These are phyloP conservation scores for Globisporangium nagaii DNA, from an alignment of 352 stramenopile species.

Conservation along the genomic window DNA sequence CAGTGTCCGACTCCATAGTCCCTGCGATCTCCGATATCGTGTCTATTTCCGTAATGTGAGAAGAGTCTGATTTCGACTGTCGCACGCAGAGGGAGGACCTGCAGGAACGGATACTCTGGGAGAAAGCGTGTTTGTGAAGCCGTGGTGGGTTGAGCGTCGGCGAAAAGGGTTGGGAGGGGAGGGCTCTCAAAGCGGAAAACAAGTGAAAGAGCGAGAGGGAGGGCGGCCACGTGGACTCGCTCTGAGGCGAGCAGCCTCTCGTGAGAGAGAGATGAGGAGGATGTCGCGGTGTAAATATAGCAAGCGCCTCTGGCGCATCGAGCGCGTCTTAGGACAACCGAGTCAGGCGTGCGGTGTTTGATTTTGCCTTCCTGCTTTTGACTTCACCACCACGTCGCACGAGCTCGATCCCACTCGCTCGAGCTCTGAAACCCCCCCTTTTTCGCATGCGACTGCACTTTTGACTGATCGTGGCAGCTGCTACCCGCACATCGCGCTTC, in stretches of 20 bases:
- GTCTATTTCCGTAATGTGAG: not conserved
- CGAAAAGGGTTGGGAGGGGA: constrained; percentile 4
- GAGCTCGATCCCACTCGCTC: no score
- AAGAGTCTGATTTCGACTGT: not conserved
- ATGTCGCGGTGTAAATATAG: no score
- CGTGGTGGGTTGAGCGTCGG: constrained; percentile 5
- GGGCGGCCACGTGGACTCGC: not conserved
- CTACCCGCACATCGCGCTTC: no score
- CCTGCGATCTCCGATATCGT: not conserved
- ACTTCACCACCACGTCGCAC: no score
- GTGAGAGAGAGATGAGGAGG: no score
- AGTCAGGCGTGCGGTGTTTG: no score
- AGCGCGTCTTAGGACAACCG: no score
- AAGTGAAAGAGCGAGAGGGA: not conserved
- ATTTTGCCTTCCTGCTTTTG: no score
- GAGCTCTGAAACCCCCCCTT: no score
- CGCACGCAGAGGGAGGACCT: not conserved
- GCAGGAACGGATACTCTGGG: not conserved
- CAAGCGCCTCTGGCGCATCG: no score
- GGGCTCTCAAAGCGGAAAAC: constrained; percentile 8
- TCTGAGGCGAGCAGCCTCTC: constrained; percentile 1
- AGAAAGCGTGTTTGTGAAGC: not conserved
- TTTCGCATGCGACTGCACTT: no score
- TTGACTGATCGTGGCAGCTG: no score
- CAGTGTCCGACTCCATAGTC: not conserved